Conservation (phyloP, 2,329 filamentous ascomycete species). For the Pyricularia grisea region DNA sequence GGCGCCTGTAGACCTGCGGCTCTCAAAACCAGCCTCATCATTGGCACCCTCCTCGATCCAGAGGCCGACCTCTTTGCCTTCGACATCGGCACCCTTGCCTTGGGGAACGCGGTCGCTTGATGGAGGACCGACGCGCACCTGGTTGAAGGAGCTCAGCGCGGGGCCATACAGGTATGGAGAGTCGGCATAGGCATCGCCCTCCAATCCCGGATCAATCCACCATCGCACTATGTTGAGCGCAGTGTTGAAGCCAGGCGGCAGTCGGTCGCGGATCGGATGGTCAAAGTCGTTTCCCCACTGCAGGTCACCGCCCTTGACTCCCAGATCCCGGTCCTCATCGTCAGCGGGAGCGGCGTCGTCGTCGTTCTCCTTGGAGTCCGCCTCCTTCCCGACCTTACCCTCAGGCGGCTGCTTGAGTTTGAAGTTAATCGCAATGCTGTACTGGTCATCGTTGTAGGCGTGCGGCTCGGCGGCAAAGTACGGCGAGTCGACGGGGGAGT, state of each 20-base stretch:
- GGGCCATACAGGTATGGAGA: conserved; percentile 79
- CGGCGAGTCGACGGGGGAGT: conserved; percentile 58
- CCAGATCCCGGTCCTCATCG: conserved; percentile 18
- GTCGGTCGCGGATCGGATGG: conserved; percentile 71
- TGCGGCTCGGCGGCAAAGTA: conserved; percentile 72
- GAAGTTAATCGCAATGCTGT: conserved; percentile 75
- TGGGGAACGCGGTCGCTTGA: conserved; percentile 35
- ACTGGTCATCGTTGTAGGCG: conserved; percentile 60
- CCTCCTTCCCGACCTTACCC: conserved; percentile 1
- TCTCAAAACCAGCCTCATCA: conserved; percentile 41
- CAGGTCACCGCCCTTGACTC: conserved; percentile 61
- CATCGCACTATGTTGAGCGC: conserved; percentile 81
- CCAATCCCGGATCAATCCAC: conserved; percentile 84
- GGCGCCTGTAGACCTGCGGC: conserved; percentile 35
- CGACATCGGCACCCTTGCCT: conserved; percentile 26
- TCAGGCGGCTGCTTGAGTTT: conserved; percentile 47
- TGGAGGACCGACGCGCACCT: conserved; percentile 54
- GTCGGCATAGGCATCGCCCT: conserved; percentile 84
- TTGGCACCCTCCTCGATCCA: conserved; percentile 55
- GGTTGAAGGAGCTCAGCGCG: conserved; percentile 71
- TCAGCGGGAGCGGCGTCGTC: conserved; percentile 7
- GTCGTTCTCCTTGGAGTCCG: conserved; percentile 14
- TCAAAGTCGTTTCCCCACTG: conserved; percentile 97
- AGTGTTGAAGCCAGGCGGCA: conserved; percentile 79
- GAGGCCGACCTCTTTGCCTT: conserved; percentile 30